phyloP scores from a whole-genome alignment of 108 stramenopile genomes.

The Schizochytrium sp. region DNA sequence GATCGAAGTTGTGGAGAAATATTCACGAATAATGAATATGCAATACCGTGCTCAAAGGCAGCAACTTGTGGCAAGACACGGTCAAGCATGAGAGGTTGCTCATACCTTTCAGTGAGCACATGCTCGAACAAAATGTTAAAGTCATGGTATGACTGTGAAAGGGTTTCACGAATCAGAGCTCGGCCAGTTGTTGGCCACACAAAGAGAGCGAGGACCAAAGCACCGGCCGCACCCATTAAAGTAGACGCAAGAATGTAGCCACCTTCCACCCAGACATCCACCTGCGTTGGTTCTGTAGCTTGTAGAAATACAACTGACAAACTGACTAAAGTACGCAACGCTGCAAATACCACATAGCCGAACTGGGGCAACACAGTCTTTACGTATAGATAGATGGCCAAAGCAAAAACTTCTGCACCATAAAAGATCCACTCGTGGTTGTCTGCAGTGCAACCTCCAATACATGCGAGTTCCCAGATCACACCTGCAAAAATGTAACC shows the following conservation, averaged over 20 bases:
- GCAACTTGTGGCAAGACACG: background rate
- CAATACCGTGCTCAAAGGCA: slow-evolving; percentile 44
- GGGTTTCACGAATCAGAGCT: background rate
- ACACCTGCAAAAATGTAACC: background rate
- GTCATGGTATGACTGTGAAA: slow-evolving; percentile 3
- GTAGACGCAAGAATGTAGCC: background rate
- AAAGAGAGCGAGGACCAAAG: slow-evolving; percentile 17
- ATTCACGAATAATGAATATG: background rate
- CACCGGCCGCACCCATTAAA: slow-evolving; percentile 25
- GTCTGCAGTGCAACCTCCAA: background rate
- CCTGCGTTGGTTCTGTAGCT: background rate
- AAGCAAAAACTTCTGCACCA: background rate
- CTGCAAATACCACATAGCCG: slow-evolving; percentile 30
- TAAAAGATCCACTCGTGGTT: slow-evolving; percentile 15
- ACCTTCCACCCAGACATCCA: background rate
- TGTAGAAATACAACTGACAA: background rate
- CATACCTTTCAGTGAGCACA: background rate
- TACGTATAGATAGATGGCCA: slow-evolving; percentile 9
- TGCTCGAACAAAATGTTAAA: slow-evolving; percentile 21
- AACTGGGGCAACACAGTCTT: background rate
- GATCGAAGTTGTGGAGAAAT: background rate
- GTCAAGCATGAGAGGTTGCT: background rate
- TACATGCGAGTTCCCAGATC: slow-evolving; percentile 10
- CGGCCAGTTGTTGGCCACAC: slow-evolving; percentile 40
- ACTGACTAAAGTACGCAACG: slow-evolving; percentile 14